Evolutionary conservation across 2,329 filamentous ascomycete species (phyloP).

Genomic region (Apiospora aurea): DNA sequence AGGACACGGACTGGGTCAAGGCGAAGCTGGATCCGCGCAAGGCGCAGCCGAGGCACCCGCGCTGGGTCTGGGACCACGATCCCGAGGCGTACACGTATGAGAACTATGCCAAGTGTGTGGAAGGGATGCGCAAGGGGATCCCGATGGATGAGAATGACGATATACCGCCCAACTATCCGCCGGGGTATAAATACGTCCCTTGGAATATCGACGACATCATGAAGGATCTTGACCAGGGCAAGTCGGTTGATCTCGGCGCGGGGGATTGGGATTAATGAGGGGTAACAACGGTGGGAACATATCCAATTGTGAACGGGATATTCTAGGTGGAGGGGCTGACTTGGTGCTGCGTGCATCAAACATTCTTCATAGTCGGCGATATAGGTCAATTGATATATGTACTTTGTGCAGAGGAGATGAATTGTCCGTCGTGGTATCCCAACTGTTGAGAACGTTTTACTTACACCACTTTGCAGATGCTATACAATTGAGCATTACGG

Average conservation of each 20-base stretch:
- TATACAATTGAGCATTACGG: no score
- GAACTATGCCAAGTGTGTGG: slow-evolving; percentile 36
- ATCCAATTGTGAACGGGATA: no score
- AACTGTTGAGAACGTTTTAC: no score
- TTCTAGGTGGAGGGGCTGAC: no score
- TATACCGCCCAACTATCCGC: slow-evolving; percentile 23
- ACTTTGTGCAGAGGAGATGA: no score
- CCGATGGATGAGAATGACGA: slow-evolving; percentile 20
- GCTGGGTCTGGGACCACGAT: slow-evolving; percentile 37
- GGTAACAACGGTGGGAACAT: no score
- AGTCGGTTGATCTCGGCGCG: slow-evolving; percentile 4
- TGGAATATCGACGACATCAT: slow-evolving; percentile 24
- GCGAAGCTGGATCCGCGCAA: slow-evolving; percentile 27
- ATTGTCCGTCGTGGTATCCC: no score
- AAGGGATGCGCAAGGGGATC: slow-evolving; percentile 26
- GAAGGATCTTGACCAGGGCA: not conserved
- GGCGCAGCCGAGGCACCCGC: slow-evolving; percentile 28
- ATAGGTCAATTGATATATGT: no score
- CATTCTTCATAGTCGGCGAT: no score
- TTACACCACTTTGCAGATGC: no score
- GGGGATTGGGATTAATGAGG: slow-evolving; percentile 23
- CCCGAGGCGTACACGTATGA: slow-evolving; percentile 42
- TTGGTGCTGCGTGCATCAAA: no score
- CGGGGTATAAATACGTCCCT: slow-evolving; percentile 22
- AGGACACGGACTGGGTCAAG: slow-evolving; percentile 46